Conservation (phyloP, 1,284 basidiomycete species). For the Trametes polyzona region DNA sequence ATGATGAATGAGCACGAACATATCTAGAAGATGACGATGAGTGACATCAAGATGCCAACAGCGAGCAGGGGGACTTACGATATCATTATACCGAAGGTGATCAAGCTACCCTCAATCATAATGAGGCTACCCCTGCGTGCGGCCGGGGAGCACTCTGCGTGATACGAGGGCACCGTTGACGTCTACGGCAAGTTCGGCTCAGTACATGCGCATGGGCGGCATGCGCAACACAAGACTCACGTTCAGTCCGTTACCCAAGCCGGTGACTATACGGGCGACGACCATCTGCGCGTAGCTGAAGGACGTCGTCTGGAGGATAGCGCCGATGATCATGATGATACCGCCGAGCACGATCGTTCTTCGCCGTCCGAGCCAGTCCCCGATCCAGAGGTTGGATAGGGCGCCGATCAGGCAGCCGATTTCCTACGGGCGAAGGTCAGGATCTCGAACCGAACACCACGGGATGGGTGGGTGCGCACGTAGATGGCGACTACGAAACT, state of each 20-base stretch:
- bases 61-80: slow-evolving; percentile 51
- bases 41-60: slow-evolving; percentile 35
- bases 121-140: slow-evolving; percentile 66
- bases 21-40: slow-evolving; percentile 31
- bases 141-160: slow-evolving; percentile 68
- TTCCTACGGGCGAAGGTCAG: slow-evolving; percentile 40
- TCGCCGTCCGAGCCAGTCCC: slow-evolving; percentile 55
- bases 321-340: slow-evolving; percentile 65
- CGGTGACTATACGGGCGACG: slow-evolving; percentile 64
- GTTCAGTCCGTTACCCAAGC: slow-evolving; percentile 72
- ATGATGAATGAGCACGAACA: slow-evolving; percentile 26
- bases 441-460: not conserved
- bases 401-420: slow-evolving; percentile 57
- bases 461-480: slow-evolving; percentile 34
- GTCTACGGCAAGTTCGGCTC: slow-evolving; percentile 42
- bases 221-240: slow-evolving; percentile 36
- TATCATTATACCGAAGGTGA: slow-evolving; percentile 73
- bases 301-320: slow-evolving; percentile 59
- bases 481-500: slow-evolving; percentile 60
- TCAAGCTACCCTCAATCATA: slow-evolving; percentile 70
- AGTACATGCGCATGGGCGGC: slow-evolving; percentile 41
- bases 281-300: slow-evolving; percentile 60
- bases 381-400: slow-evolving; percentile 56
- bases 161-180: slow-evolving; percentile 65
- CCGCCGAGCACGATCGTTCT: slow-evolving; percentile 57